Base-by-base conservation (phyloP, 2,329 filamentous ascomycete genomes). In the Phaeosphaeria sp. region DNA sequence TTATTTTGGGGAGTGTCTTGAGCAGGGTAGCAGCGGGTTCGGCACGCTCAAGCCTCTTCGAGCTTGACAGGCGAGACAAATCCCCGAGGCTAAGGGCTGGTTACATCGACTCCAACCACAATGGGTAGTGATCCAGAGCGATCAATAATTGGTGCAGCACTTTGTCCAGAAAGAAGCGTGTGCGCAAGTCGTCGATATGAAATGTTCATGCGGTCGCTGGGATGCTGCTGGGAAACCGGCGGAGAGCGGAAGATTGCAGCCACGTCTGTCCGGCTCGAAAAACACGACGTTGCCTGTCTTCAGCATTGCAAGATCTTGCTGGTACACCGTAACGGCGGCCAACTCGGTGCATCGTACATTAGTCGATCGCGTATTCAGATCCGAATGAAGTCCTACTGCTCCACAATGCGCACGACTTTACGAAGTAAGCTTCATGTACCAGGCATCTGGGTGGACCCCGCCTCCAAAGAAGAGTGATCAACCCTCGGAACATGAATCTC, bases 61-160 rank as follows among this genome's bases (percentile, higher is more conserved):
- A 53, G 57, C 42, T 49, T 49, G 44, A 45, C 57, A 70, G 65
- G 64, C 67, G 67, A 73, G 53, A 57, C 60, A 67, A 71, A 60
- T 55, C 52, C 53, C 72, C 69, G 69, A 65, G 53, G 61, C 66
- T 68, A 68, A 59, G 53, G 59, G 59, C 62, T 51, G 67, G 67
- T 73, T 71, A 73, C 73, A 73, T 74, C 64, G 65, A 36, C 42
- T 40, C 3, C 45, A 58, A 47, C 68, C 65, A 40, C 59, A 69
- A 65, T 50, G 42, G 68, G 72, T 59, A 68, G 56, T 27, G 47
- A 50, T 51, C 27, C 49, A 59, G 57, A 67, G 57, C 65, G 67
- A 71, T 72, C 71, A 73, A 74, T 75, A 76, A 66, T 61, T 54
- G 50, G 43, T 53, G 51, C 56, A 65, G 64, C 58, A 63, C 55